phyloP scores from a whole-genome alignment of 257 asterid species.

The Orobanche coerulescens region DNA sequence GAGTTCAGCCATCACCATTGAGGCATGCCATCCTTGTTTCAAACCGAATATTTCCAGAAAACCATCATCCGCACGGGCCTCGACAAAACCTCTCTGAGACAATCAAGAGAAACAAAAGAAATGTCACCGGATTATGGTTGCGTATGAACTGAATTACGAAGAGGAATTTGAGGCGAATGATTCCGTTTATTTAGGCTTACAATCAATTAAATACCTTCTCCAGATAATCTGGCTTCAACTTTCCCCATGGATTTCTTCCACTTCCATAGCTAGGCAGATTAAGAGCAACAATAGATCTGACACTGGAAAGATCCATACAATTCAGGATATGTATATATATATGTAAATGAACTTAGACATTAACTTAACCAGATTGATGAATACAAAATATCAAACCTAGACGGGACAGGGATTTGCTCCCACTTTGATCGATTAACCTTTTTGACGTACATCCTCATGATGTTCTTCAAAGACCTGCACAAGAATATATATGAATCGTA shows the following conservation, averaged over 20 bases:
- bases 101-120: background rate
- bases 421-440: conserved; percentile 64
- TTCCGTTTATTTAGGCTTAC: too few species aligned
- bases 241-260: conserved; percentile 98
- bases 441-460: conserved; percentile 67
- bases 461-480: conserved; percentile 76
- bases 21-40: conserved; percentile 97
- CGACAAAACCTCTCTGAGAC: conserved; percentile 69
- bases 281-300: conserved; percentile 73
- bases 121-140: background rate
- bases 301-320: conserved; percentile 38
- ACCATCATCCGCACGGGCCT: conserved; percentile 81
- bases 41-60: conserved; percentile 65
- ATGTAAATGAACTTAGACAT: too few species aligned
- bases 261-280: conserved; percentile 94
- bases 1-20: conserved; percentile 85
- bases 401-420: conserved; percentile 72
- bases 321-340: conserved; percentile 18
- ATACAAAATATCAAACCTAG: conserved; percentile 44
- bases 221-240: conserved; percentile 66
- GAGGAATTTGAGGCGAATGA: background rate
- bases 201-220: conserved; percentile 56
- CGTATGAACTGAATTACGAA: background rate
- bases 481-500: conserved; percentile 16
- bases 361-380: background rate